A percentile compares a stretch with the other conserved stretches of the same genome.
phyloP scores from a whole-genome alignment of 106 monocot genomes.

The Apostasia shenzhenica region DNA sequence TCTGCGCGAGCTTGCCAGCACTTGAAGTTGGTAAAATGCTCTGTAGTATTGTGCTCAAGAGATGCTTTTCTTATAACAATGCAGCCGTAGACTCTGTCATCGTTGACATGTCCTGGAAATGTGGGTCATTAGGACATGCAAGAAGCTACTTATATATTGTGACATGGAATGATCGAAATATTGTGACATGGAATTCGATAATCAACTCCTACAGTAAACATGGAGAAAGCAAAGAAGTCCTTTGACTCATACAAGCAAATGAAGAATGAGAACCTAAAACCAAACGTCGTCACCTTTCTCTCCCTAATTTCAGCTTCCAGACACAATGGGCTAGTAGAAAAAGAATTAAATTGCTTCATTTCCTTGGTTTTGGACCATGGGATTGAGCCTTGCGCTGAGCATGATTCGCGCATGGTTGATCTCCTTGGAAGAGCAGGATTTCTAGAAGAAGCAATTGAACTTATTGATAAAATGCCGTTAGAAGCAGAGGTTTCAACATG shows the following conservation, averaged over 20 bases:
- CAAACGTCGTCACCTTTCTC: slow-evolving; percentile 23
- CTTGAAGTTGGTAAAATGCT: slow-evolving; percentile 1
- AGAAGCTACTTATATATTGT: slow-evolving; percentile 14
- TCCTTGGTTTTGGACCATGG: slow-evolving; percentile 13
- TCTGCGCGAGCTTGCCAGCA: neutral
- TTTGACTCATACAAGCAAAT: slow-evolving; percentile 27
- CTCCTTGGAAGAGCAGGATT: slow-evolving; percentile 31
- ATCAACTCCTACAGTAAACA: slow-evolving; percentile 23
- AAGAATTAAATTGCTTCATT: slow-evolving; percentile 26
- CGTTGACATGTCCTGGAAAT: slow-evolving; percentile 33
- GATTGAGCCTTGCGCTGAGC: slow-evolving; percentile 20
- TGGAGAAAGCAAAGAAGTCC: slow-evolving; percentile 16
- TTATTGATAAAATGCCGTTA: slow-evolving; percentile 37
- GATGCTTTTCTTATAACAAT: neutral
- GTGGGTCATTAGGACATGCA: slow-evolving; percentile 25
- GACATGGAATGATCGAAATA: slow-evolving; percentile 23
- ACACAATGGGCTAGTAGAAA: slow-evolving; percentile 27
- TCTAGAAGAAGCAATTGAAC: slow-evolving; percentile 21
- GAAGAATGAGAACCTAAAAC: slow-evolving; percentile 14
- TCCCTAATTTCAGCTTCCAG: slow-evolving; percentile 36
- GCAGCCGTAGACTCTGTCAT: neutral
- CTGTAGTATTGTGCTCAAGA: neutral
- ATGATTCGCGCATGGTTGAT: slow-evolving; percentile 44
- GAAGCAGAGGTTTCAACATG: slow-evolving; percentile 26
- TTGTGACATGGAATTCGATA: slow-evolving; percentile 29